Base-by-base conservation (phyloP, 192 early-diverging fungal genomes). In the Spizellomyces sp. region DNA sequence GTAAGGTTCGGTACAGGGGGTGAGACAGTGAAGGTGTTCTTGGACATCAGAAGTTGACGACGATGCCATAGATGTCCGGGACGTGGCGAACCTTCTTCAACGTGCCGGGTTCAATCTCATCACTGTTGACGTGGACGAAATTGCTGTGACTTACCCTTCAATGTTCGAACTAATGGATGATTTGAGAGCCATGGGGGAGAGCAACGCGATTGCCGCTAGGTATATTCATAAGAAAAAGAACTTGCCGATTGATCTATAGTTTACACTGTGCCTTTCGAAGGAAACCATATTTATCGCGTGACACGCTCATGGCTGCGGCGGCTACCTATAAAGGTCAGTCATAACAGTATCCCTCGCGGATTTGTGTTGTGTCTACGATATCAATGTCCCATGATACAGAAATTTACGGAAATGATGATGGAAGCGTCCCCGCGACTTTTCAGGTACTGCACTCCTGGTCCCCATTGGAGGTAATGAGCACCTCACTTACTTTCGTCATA, bases 121-220 rank as follows among this genome's bases (percentile, higher is more conserved):
- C 2, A 98, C 96, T 1, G 89, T 98, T 2, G 96, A 98, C 71
- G 83, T 95, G 19, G 96, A 98, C 74, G 94, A 93, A 61, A 89
- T 98, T 63, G 83, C 86, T 14, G 92, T 98, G 19, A 90, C 89
- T 70, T 98, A 95, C 75, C 96, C 96, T 54, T 89, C 90, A 9
- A 93, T 93, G 77, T 90, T 95, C 80, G 94, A 96, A 70, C 75
- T 98, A 44, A 90, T 98, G 73, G 79, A 87, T 55, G 96, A 98
- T 78, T 80, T 98, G 44, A 81, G 86, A 45, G 85, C 90, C 12
- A 98, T 98, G 96, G 96, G 96, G 8, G 96, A 98, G 79, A 90
- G 86, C 41, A 98, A 96, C 74, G 94, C 96, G 1, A 86, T 96
- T 7, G 74, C 91, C 36, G 84, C 79, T 45, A 77, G 91, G 90